phyloP scores from a whole-genome alignment of 352 stramenopile species.

The Phytophthora crassamura region DNA sequence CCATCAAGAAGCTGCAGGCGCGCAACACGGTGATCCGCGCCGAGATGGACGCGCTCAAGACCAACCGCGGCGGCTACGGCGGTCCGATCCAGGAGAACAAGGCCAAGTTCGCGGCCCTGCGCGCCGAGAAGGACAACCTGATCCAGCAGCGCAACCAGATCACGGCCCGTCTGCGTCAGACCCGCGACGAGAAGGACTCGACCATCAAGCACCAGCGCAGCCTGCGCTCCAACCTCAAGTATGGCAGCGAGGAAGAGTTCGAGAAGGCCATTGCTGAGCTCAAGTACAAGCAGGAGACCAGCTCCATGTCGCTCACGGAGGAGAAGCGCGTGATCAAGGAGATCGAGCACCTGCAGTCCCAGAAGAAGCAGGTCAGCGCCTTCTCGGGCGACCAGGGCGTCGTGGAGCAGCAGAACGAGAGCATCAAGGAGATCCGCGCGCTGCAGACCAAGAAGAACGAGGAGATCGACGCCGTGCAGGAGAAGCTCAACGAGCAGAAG shows the following conservation, averaged over 20 bases:
- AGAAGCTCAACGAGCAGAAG: conserved; percentile 92
- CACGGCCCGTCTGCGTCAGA: conserved; percentile 82
- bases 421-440: conserved; percentile 77
- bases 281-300: conserved; percentile 93
- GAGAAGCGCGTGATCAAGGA: conserved; percentile 98
- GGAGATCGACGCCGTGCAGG: conserved; percentile 94
- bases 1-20: conserved; percentile 94
- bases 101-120: conserved; percentile 80
- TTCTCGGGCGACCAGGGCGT: conserved; percentile 83
- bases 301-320: conserved; percentile 95
- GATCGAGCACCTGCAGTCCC: conserved; percentile 91
- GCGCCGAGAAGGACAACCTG: conserved; percentile 86
- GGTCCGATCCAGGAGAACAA: conserved; percentile 91
- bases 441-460: conserved; percentile 92
- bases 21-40: conserved; percentile 71
- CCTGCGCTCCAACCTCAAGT: conserved; percentile 82
- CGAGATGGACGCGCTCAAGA: conserved; percentile 86
- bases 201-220: conserved; percentile 75
- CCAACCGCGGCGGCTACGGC: conserved; percentile 81
- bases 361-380: conserved; percentile 90
- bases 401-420: conserved; percentile 84
- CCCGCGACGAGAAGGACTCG: conserved; percentile 85
- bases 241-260: conserved; percentile 89
- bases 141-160: conserved; percentile 86
- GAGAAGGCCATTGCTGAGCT: conserved; percentile 92